These are phyloP conservation scores for Cutaneotrichosporon arboriforme DNA, from an alignment of 1,284 basidiomycete species.

Conservation along the genomic window DNA sequence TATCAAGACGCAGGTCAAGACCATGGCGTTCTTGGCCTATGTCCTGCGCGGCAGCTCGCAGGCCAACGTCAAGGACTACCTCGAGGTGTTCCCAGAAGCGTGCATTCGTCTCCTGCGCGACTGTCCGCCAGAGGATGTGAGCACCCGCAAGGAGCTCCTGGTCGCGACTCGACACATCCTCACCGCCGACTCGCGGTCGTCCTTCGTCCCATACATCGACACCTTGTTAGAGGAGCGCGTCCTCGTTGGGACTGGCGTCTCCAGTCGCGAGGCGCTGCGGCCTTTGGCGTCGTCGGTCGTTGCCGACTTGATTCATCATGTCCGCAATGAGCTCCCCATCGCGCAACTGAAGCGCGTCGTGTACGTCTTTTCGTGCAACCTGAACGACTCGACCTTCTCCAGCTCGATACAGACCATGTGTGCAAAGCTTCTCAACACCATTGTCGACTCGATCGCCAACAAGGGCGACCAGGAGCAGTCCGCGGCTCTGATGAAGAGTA, in stretches of 20 bases:
- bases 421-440: conserved; percentile 85
- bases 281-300: conserved; percentile 81
- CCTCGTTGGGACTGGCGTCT: conserved; percentile 74
- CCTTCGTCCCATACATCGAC: conserved; percentile 78
- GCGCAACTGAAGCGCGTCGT: conserved; percentile 75
- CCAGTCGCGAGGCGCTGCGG: conserved; percentile 75
- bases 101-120: conserved; percentile 87
- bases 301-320: conserved; percentile 89
- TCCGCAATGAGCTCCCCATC: conserved; percentile 74
- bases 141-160: conserved; percentile 83
- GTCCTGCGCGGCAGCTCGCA: conserved; percentile 65
- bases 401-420: conserved; percentile 84
- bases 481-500: conserved; percentile 61
- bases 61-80: conserved; percentile 70
- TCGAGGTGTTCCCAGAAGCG: conserved; percentile 73
- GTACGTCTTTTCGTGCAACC: conserved; percentile 76
- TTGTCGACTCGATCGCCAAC: conserved; percentile 73
- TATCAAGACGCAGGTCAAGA: conserved; percentile 90
- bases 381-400: conserved; percentile 82
- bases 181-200: conserved; percentile 70
- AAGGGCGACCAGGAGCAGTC: conserved; percentile 69
- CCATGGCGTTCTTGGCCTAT: conserved; percentile 89
- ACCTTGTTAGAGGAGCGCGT: conserved; percentile 87
- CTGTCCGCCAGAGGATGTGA: conserved; percentile 81
- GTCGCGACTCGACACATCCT: conserved; percentile 90